These are phyloP conservation scores for Orbilia blumenaviensis DNA, from an alignment of 2,329 filamentous ascomycete genomes.

Conservation along the genomic window DNA sequence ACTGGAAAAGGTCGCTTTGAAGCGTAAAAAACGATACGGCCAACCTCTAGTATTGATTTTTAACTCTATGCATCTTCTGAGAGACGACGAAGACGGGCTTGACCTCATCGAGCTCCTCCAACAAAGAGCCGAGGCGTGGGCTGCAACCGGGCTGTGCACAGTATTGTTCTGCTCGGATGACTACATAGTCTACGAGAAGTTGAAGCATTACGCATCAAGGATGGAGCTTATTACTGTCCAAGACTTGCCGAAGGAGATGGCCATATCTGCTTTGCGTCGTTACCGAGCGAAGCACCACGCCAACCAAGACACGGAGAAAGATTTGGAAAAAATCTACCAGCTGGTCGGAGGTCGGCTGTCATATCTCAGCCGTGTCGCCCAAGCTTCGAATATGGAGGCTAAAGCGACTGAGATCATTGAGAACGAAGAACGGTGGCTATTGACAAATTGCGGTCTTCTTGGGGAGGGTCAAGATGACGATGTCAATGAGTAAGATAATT, in stretches of 20 bases:
- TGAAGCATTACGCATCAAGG: constrained; percentile 89
- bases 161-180: constrained; percentile 96
- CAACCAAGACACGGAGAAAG: constrained; percentile 66
- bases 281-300: constrained; percentile 83
- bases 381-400: constrained; percentile 78
- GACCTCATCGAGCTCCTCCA: constrained; percentile 94
- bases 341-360: constrained; percentile 86
- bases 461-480: constrained; percentile 88
- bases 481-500: constrained; percentile 73
- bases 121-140: constrained; percentile 95
- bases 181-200: constrained; percentile 86
- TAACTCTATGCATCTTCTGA: constrained; percentile 89
- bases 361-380: constrained; percentile 90
- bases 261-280: constrained; percentile 77
- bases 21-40: constrained; percentile 68
- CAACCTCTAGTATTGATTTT: constrained; percentile 86
- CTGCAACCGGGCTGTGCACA: constrained; percentile 87
- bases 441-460: constrained; percentile 81
- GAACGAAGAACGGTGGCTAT: constrained; percentile 78
- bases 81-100: constrained; percentile 90
- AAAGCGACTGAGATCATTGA: constrained; percentile 78
- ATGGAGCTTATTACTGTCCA: constrained; percentile 91
- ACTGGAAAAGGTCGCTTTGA: constrained; percentile 90
- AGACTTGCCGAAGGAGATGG: constrained; percentile 81
- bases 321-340: constrained; percentile 82